Base-by-base conservation (phyloP, 2,329 filamentous ascomycete genomes). In the Sporothrix phasma region DNA sequence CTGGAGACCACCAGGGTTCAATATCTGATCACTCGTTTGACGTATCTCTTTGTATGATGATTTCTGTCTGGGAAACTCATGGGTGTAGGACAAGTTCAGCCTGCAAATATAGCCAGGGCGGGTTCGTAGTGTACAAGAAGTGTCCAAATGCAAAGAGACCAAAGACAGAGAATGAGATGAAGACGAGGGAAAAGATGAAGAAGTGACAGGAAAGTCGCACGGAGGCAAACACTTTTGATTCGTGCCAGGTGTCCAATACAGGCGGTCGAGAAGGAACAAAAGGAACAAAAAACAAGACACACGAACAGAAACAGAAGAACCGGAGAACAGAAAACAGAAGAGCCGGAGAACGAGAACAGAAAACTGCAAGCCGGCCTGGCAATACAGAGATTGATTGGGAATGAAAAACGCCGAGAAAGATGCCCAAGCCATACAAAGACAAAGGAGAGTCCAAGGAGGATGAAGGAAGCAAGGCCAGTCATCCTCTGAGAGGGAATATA, bases 181-280 rank as follows among this genome's bases (percentile, higher is more conserved):
- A 47, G 17, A 31, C 8, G n/a, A 45, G 31, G 43, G 22, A 47
- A 26, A 6, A 56, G 17, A 45, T 3, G 10, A 63, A 51, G 31
- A 24, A n/a, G n/a, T n/a, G n/a, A n/a, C n/a, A n/a, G n/a, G n/a
- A n/a, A n/a, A n/a, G n/a, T n/a, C n/a, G n/a, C n/a, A n/a, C n/a
- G n/a, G n/a, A n/a, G n/a, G n/a, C n/a, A 63, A 46, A 43, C 41
- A 63, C 61, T 41, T 63, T 34, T 56, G 31, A n/a, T 31, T 58
- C 54, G 31, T 60, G 31, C 45, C 59, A 26, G 15, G n/a, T 45
- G 19, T 51, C 45, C 59, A 41, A 46, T 39, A 49, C n/a, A 22
- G 15, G 34, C 41, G 22, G 43, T 22, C 17, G 43, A 45, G 45
- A 45, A 39, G 11, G 22, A 51, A 61, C 17, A 43, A 6, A n/a